Base-by-base conservation (phyloP, 2,329 filamentous ascomycete species). In the Zymoseptoria tritici region DNA sequence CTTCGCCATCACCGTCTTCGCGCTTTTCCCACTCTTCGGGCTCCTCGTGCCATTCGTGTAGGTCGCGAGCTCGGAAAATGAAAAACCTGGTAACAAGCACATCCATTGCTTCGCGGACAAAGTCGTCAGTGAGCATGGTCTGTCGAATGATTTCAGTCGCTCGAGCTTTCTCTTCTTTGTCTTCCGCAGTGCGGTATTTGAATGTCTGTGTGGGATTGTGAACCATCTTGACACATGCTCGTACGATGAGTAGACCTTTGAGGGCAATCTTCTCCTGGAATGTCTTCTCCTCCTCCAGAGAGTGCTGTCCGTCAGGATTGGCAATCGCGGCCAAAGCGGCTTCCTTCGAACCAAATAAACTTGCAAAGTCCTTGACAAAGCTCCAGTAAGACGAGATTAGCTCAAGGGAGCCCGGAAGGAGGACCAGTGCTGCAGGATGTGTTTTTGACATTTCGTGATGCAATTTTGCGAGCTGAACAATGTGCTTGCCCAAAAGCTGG, bases 21-120 rank as follows among this genome's bases (percentile, higher is more conserved):
- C 88, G 86, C 64, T 89, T 87, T 73, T 97, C 93, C 92, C 94
- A 99, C 57, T 95, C 91, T 73, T 99, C 91, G 0, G 93, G 91
- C 60, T 96, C 91, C 70, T 95, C 88, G 54, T 95, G 88, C 94
- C 94, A 99, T 60, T 91, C 88, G 62, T 91, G 86, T 0, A 97
- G 82, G 73, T 99, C 94, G 56, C 85, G 85, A 60, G 88, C 84
- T 36, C 91, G 85, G 73, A 97, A 94, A 46, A 94, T 83, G 72
- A 99, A 94, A 66, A 96, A 90, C 67, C 88, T 87, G 0, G 89
- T 91, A 56, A 99, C 89, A 58, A 96, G 85, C 11, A 87, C 80
- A 65, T 94, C 90, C 72, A 94, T 90, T 66, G 96, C 87, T 64
- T 92, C 85, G 16, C 88, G 79, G 2, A 96, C 86, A 60, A 97